Percentiles rank a stretch among this genome's conserved stretches.
These are phyloP conservation scores for Leccinum broughii DNA, from an alignment of 768 basidiomycete species.

Conservation along the genomic window DNA sequence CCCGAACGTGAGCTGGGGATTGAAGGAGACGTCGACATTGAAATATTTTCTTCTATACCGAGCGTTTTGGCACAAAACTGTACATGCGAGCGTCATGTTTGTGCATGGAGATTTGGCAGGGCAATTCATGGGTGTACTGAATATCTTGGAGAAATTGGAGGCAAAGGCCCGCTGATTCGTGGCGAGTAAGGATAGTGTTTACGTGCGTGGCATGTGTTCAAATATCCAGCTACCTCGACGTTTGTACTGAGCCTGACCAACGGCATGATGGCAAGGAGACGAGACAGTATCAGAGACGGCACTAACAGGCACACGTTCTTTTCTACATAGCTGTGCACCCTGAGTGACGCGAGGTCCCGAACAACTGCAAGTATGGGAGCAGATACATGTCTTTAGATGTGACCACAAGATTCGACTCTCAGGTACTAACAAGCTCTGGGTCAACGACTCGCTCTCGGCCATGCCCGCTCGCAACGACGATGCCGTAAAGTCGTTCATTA, in stretches of 20 bases:
- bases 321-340: not conserved
- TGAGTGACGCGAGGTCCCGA: not conserved
- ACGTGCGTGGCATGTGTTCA: not conserved
- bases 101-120: not conserved
- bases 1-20: not conserved
- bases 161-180: slow-evolving; percentile 30
- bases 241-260: slow-evolving; percentile 41
- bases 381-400: not conserved
- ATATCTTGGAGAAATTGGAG: slow-evolving; percentile 59
- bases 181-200: not conserved
- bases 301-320: not conserved
- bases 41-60: not conserved
- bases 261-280: slow-evolving; percentile 32
- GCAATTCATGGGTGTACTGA: not conserved
- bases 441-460: not conserved
- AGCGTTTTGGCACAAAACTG: slow-evolving; percentile 56
- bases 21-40: not conserved
- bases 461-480: not conserved
- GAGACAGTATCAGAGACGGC: not conserved
- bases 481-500: not conserved
- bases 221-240: slow-evolving; percentile 29
- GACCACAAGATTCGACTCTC: not conserved
- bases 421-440: not conserved
- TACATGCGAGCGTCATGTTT: not conserved
- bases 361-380: not conserved